These are phyloP conservation scores for Dacryopinax primogenitus DNA, from an alignment of 768 basidiomycete species.

Conservation along the genomic window DNA sequence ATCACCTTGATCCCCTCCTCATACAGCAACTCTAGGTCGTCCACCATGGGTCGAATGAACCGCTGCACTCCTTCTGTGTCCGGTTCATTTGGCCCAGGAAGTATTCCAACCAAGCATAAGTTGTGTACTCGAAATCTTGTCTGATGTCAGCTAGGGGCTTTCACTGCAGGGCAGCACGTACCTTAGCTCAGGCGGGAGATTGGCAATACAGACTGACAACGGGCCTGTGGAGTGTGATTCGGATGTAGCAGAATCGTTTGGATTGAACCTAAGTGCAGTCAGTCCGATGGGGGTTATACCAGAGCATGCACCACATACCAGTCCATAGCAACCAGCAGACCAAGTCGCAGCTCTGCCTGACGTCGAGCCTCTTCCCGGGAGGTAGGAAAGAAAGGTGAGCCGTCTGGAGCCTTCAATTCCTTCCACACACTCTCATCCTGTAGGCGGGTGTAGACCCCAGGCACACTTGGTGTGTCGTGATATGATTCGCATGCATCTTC, in stretches of 20 bases:
- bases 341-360: slow-evolving; percentile 7
- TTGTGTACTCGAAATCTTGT: slow-evolving; percentile 11
- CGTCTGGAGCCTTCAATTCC: slow-evolving; percentile 16
- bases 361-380: background rate
- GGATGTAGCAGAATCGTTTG: background rate
- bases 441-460: slow-evolving; percentile 21
- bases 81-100: slow-evolving; percentile 25
- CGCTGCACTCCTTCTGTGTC: slow-evolving; percentile 23
- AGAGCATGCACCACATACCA: slow-evolving; percentile 10
- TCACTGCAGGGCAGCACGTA: background rate
- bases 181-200: background rate
- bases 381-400: background rate
- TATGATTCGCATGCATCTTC: slow-evolving; percentile 22
- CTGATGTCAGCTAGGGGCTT: background rate
- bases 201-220: slow-evolving; percentile 10
- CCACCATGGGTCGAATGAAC: slow-evolving; percentile 21
- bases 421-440: slow-evolving; percentile 24
- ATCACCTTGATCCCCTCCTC: slow-evolving; percentile 19
- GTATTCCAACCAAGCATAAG: slow-evolving; percentile 19
- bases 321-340: background rate
- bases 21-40: slow-evolving; percentile 25
- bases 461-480: background rate
- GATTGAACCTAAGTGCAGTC: slow-evolving; percentile 11
- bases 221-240: background rate
- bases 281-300: too few relatives aligned